phyloP scores from a whole-genome alignment of 2,329 filamentous ascomycete species.

The Fusarium sp. region DNA sequence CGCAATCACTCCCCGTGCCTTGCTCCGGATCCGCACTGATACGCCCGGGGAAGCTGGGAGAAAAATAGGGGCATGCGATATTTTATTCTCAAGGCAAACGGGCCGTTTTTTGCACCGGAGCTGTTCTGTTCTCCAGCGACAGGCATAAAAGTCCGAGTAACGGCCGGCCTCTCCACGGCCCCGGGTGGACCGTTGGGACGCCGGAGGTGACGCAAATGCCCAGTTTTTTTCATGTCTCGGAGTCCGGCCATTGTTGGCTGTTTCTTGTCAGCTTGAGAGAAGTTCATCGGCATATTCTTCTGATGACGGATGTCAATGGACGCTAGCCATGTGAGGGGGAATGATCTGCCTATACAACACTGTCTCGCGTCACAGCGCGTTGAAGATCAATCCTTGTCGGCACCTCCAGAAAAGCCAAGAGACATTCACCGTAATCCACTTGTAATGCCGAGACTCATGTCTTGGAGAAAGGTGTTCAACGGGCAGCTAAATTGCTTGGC shows the following conservation, averaged over 20 bases:
- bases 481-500: neutral
- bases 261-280: neutral
- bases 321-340: neutral
- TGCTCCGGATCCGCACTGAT: conserved; percentile 4
- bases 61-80: conserved; percentile 33
- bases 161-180: conserved; percentile 38
- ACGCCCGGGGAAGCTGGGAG: conserved; percentile 11
- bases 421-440: neutral
- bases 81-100: conserved; percentile 28
- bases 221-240: conserved; percentile 7
- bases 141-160: conserved; percentile 45
- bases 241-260: neutral
- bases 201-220: conserved; percentile 32
- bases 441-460: conserved; percentile 6
- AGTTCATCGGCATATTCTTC: neutral
- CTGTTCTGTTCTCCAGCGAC: conserved; percentile 32
- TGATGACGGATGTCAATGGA: neutral
- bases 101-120: conserved; percentile 34
- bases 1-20: neutral
- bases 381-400: conserved; percentile 8
- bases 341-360: neutral
- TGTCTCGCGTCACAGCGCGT: conserved; percentile 11
- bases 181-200: conserved; percentile 29
- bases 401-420: conserved; percentile 1
- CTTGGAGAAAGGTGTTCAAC: neutral